Evolutionary conservation across 208 protist genomes (phyloP).

Genomic region (Trypanosoma conorhini): DNA sequence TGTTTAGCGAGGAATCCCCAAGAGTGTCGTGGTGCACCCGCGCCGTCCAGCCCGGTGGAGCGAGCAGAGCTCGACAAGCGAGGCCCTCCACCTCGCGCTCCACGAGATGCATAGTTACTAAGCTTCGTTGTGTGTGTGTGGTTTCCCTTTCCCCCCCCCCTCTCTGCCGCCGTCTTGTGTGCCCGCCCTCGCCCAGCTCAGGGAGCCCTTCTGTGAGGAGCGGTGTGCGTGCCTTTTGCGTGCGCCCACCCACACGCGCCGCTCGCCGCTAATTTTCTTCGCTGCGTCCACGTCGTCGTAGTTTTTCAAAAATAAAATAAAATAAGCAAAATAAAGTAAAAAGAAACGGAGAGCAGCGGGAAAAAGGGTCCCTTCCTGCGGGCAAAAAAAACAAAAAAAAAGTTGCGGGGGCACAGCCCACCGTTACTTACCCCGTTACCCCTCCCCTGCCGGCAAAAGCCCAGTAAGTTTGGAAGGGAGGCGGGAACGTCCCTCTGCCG

Average conservation of each 20-base stretch:
- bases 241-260: not conserved
- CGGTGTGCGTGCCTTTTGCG: not conserved
- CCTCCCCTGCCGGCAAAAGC: too few species aligned
- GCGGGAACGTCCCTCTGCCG: not conserved
- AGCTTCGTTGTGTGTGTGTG: not conserved
- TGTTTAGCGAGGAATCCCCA: slow-evolving; percentile 35
- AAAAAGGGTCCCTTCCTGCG: not conserved
- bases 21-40: slow-evolving; percentile 57
- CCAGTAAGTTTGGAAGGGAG: not conserved
- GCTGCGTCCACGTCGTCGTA: not conserved
- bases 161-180: not conserved
- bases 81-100: slow-evolving; percentile 45
- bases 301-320: too few species aligned
- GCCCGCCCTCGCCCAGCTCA: not conserved
- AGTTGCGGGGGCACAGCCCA: too few species aligned
- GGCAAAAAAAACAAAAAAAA: too few species aligned
- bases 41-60: slow-evolving; percentile 51
- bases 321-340: too few species aligned
- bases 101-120: slow-evolving; percentile 37
- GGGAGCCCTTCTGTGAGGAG: too few species aligned
- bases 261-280: not conserved
- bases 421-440: too few species aligned
- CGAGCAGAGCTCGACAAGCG: slow-evolving; percentile 48
- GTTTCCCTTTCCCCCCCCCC: not conserved
- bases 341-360: not conserved